Base-by-base conservation (phyloP, 441 rosid genomes). In the Pelargonium fulgidum region DNA sequence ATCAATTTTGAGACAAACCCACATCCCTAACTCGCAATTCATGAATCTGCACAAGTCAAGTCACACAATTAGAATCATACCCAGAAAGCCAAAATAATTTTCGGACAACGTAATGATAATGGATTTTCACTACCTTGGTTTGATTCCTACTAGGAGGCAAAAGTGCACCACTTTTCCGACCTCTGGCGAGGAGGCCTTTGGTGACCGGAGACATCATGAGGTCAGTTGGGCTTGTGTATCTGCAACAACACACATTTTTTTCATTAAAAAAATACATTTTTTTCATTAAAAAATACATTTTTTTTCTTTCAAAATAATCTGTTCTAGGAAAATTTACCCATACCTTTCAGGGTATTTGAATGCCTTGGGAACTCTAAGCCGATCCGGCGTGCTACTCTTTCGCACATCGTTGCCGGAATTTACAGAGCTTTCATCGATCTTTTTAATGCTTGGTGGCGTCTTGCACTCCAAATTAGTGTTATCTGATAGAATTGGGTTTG, bases 191-290 rank as follows among this genome's bases (percentile, higher is more conserved):
- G 71, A 92, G 77, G 68, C 92, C 94, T 83, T 85, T 85, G 0
- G 97, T 84, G 67, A 89, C 70, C 0, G 96, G 97, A 17, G 97
- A 92, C 78, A 92, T 78, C 86, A 92, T 85, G 36, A 87, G 84
- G 73, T 90, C 97, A 9, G 98, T 92, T n/a, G 97, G 98, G 72
- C 97, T 92, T 67, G 86, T 79, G 64, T 92, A 87, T 81, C 97
- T 91, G 68, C 63, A 47, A 65, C 0, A 12, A 19, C 64, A 65
- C 64, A 10, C 17, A 44, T 6, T 54, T 54, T 54, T 7, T 26
- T 26, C 33, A 1, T 26, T 39, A 11, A 26, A 3, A 52, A 5
- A 36, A 22, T 1, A 22, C n/a, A n/a, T n/a, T n/a, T n/a, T n/a
- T n/a, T n/a, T n/a, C n/a, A n/a, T n/a, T n/a, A 36, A 7, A 58